Evolutionary conservation across 306 rosid genomes (phyloP), one percentile per base, ranked within the genome.

Genomic region (Crotalaria pallida): DNA sequence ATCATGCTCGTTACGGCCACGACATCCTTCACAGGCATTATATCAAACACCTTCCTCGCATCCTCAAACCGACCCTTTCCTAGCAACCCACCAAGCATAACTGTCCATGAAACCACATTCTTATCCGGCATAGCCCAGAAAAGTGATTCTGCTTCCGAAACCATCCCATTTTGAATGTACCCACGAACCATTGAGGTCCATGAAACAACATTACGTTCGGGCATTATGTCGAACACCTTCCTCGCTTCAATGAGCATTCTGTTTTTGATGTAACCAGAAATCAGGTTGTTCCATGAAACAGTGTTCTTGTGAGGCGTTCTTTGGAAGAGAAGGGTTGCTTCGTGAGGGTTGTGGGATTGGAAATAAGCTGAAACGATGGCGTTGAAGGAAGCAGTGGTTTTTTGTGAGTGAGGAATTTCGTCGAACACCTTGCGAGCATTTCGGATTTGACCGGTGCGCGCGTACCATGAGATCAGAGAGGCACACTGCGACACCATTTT

Each of bases 111-210:
- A 24, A 86, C 86, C 27, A 79, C 86, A 18, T 86, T 84, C 80
- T 71, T 86, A 5, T 58, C 48, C 0, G 89, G 86, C 76, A 85
- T 85, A 55, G 27, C 48, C 89, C 86, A 76, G 36, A 85, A 85
- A 7, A 85, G 70, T 4, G 60, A 69, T 16, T 81, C 86, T 1
- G 86, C 89, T 33, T 82, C 84, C 0, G 51, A 64, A 10, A 79
- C 19, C 74, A 72, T 60, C 1, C 83, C 79, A 60, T 52, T 9
- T 16, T 75, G 83, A 31, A 77, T 68, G 34, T 84, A 84, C 29
- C 88, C 91, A 7, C 83, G 79, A 58, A 87, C 87, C 82, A 79
- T 79, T 7, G 83, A 77, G 16, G 88, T 87, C 91, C 91, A 87
- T 0, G 91, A 84, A 49, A 87, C 81, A 1, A 84, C 87, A 22